Evolutionary conservation across 768 basidiomycete species (phyloP).

Genomic region (Leccinum subgranulosum): DNA sequence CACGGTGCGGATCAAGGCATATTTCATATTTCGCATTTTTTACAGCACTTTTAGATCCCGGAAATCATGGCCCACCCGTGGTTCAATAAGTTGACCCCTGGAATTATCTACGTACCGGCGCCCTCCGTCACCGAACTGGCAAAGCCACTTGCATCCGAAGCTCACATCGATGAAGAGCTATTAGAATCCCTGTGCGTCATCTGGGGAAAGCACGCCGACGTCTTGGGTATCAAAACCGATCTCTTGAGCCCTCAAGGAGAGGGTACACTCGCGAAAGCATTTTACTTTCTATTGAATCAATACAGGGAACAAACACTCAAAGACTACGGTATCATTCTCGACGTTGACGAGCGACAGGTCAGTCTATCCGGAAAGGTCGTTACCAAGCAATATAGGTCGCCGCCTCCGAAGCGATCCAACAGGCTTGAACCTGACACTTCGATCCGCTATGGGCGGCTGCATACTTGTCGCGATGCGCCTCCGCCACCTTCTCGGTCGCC

Average conservation of each 20-base stretch:
- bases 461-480: slow-evolving; percentile 26
- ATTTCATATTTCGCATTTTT: not conserved
- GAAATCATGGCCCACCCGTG: slow-evolving; percentile 88
- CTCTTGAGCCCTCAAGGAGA: slow-evolving; percentile 66
- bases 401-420: slow-evolving; percentile 32
- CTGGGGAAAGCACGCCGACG: slow-evolving; percentile 73
- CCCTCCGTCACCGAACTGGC: slow-evolving; percentile 70
- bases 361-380: slow-evolving; percentile 29
- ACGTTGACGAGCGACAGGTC: slow-evolving; percentile 24
- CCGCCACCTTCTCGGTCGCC: slow-evolving; percentile 29
- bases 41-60: slow-evolving; percentile 56
- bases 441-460: slow-evolving; percentile 14
- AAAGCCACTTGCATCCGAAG: slow-evolving; percentile 61
- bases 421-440: slow-evolving; percentile 12
- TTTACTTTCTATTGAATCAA: slow-evolving; percentile 79
- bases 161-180: slow-evolving; percentile 73
- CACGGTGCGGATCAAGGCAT: slow-evolving; percentile 45
- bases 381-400: slow-evolving; percentile 42
- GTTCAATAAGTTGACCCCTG: slow-evolving; percentile 53
- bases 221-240: slow-evolving; percentile 56
- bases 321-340: slow-evolving; percentile 48
- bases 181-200: slow-evolving; percentile 77
- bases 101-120: slow-evolving; percentile 46
- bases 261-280: slow-evolving; percentile 79
- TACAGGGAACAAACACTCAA: slow-evolving; percentile 66